These are phyloP conservation scores for Globisporangium barbulae DNA, from an alignment of 352 stramenopile genomes.

Conservation along the genomic window DNA sequence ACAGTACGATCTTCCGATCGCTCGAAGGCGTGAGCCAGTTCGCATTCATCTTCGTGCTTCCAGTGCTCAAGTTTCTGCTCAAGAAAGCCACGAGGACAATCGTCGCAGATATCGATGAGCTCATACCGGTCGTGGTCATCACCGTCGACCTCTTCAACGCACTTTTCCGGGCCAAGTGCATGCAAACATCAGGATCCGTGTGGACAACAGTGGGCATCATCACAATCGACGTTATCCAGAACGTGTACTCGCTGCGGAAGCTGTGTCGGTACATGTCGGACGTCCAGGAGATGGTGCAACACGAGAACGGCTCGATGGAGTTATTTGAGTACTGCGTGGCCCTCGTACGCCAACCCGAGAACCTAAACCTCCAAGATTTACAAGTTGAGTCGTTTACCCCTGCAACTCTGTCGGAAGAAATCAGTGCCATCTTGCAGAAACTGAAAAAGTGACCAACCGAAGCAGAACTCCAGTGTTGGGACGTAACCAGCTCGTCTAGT, in stretches of 20 bases:
- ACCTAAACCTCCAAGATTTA: too few species aligned
- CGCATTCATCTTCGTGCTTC: constrained; percentile 11
- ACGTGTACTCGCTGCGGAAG: background rate
- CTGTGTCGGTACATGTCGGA: background rate
- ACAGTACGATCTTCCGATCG: constrained; percentile 7
- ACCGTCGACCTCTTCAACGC: constrained; percentile 15
- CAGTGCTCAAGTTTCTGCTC: constrained; percentile 10
- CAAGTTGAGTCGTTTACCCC: too few species aligned
- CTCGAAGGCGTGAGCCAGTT: constrained; percentile 5
- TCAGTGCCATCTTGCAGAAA: too few species aligned
- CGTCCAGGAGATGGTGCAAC: background rate
- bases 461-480: too few species aligned
- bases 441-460: too few species aligned
- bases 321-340: too few species aligned
- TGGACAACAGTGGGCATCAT: background rate
- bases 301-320: too few species aligned
- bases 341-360: too few species aligned
- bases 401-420: too few species aligned
- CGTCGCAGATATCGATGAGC: constrained; percentile 6
- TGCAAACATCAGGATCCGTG: constrained; percentile 11
- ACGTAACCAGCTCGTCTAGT: too few species aligned
- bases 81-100: constrained; percentile 3
- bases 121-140: background rate
- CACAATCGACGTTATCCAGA: background rate
- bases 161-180: constrained; percentile 18